Base-by-base conservation (phyloP, 225 moss, liverwort and hornwort species). In the Anthoceros angustus region DNA sequence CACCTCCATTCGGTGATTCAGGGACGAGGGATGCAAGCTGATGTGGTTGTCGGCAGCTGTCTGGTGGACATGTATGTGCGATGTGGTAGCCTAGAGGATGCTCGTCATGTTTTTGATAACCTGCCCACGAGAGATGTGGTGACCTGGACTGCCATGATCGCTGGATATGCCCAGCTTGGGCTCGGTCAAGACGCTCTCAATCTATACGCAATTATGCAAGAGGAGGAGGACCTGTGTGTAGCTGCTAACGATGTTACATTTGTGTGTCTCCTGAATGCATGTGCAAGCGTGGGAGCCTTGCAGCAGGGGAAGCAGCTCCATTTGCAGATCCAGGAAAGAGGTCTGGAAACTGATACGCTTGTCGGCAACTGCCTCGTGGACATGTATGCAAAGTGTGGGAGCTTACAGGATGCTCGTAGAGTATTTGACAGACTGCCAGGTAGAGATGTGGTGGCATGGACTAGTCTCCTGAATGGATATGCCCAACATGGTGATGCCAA, bases 391-490 rank as follows among this genome's bases (percentile, higher is more conserved):
- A 55, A 55, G 14, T 55, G 55, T 55, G 55, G 55, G 55, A 55
- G 55, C 55, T 20, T 55, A 12, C n/a, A 55, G n/a, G 55, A 55
- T 55, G 6, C 55, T 20, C 55, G 55, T 18, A 55, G n/a, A 55
- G 55, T 55, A 4, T 55, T 55, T 55, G 12, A 55, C 55, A 55
- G 23, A 23, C 23, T 55, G 0, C 8, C 55, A 9, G 23, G 10
- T 23, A 55, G 55, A 55, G 55, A 55, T 20, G 55, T 55, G 23
- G 55, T 55, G 55, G 55, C 55, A 55, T 55, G 55, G 55, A 55
- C 18, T 20, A 12, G 0, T 23, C 55, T 55, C n/a, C 0, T 55
- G 23, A 18, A 55, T 55, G 55, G 55, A 15, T 55, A 55, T 55
- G 55, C 55, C 6, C n/a, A 55, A 55, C 55, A 55, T 2, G 23